phyloP scores from a whole-genome alignment of 2,329 filamentous ascomycete species.

The Cryphonectria carpinicola region DNA sequence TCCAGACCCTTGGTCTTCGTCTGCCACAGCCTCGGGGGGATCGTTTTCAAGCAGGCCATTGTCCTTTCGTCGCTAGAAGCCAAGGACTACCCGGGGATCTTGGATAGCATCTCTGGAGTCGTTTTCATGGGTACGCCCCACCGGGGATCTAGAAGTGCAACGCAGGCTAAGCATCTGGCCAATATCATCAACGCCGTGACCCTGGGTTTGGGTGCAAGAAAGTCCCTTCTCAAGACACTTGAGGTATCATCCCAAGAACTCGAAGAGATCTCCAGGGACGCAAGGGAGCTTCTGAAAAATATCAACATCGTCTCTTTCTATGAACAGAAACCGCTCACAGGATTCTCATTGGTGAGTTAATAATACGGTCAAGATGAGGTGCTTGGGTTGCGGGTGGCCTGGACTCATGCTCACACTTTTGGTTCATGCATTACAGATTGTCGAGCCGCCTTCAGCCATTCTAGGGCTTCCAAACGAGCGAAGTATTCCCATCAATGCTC shows the following conservation, averaged over 20 bases:
- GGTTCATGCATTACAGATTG: not conserved
- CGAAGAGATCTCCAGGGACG: not conserved
- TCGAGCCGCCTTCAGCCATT: not conserved
- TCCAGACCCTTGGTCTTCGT: not conserved
- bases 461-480: not conserved
- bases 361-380: not conserved
- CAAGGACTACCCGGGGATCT: not conserved
- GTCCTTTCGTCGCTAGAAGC: not conserved
- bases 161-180: not conserved
- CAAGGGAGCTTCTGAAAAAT: not conserved
- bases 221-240: not conserved
- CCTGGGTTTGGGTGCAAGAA: not conserved
- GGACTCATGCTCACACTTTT: not conserved
- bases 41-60: not conserved
- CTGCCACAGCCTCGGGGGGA: not conserved
- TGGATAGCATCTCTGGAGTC: not conserved
- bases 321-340: not conserved
- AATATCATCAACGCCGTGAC: not conserved
- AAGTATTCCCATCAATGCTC: not conserved
- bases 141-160: not conserved
- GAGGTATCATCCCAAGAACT: not conserved
- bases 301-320: not conserved
- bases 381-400: not conserved
- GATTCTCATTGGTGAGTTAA: not conserved
- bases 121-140: not conserved